Evolutionary conservation across 257 asterid species (phyloP).

Genomic region (Lantana camara): DNA sequence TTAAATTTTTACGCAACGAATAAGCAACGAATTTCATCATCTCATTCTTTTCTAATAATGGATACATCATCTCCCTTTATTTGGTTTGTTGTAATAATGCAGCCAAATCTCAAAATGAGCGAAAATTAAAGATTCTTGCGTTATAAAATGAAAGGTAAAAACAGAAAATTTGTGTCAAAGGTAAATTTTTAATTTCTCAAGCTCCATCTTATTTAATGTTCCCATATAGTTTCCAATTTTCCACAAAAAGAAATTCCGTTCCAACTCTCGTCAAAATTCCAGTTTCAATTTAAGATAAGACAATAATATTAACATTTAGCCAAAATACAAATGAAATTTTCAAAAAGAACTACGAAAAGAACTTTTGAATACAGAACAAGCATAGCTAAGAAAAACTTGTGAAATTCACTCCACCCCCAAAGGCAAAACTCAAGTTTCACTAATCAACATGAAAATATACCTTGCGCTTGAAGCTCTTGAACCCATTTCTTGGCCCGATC

Average conservation of each 20-base stretch:
- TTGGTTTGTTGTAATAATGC: too few species aligned
- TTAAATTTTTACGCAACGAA: too few species aligned
- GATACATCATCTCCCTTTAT: too few species aligned
- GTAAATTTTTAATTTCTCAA: background rate
- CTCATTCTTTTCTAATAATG: too few species aligned
- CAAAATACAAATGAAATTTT: background rate
- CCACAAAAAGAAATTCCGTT: background rate
- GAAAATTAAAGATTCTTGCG: background rate
- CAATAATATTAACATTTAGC: background rate
- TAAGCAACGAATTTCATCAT: too few species aligned
- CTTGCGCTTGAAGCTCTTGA: conserved; percentile 90
- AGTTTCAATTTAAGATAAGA: background rate
- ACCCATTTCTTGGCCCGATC: conserved; percentile 91
- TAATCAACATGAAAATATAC: conserved; percentile 27
- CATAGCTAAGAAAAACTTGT: background rate
- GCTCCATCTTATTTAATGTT: too few species aligned
- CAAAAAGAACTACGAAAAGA: background rate
- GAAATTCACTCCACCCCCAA: too few species aligned
- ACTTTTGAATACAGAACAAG: background rate
- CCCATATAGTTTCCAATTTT: too few species aligned
- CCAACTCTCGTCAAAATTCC: background rate
- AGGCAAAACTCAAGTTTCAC: conserved; percentile 2
- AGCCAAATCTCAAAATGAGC: background rate
- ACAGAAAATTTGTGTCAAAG: background rate
- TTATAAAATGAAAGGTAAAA: background rate